Evolutionary conservation across 345 rosid genomes (phyloP).

Genomic region (Salix dunnii): DNA sequence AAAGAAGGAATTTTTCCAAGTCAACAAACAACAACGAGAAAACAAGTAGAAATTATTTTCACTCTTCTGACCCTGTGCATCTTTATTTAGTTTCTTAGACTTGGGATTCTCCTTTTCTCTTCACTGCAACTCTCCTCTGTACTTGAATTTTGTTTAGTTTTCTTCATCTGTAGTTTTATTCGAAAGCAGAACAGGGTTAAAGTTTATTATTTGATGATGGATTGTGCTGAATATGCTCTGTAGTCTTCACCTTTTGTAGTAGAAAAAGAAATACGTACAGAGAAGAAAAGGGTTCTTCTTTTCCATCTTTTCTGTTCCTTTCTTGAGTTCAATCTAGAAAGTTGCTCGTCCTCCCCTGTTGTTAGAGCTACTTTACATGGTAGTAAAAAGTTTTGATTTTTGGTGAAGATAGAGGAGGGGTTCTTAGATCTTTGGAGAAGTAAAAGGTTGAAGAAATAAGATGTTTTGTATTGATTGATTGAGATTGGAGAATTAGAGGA

Average conservation of each 20-base stretch:
- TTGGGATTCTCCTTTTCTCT: constrained; percentile 14
- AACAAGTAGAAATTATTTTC: constrained; percentile 28
- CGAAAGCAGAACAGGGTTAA: constrained; percentile 5
- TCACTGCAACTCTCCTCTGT: constrained; percentile 5
- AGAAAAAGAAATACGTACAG: constrained; percentile 4
- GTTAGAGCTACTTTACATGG: constrained; percentile 16
- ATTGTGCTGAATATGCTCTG: constrained; percentile 9
- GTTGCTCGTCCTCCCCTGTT: constrained; percentile 19
- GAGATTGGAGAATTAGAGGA: constrained; percentile 17
- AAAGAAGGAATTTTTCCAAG: constrained; percentile 16
- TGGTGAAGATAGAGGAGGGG: constrained; percentile 9
- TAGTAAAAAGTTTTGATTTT: constrained; percentile 24
- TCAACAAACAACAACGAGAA: constrained; percentile 59
- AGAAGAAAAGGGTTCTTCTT: constrained; percentile 1
- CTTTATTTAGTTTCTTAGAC: not conserved
- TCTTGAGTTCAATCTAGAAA: not conserved
- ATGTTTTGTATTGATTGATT: constrained; percentile 21
- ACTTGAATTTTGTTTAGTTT: constrained; percentile 17
- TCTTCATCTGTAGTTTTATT: constrained; percentile 10
- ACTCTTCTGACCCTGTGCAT: constrained; percentile 23
- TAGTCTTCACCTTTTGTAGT: not conserved
- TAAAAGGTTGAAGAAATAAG: constrained; percentile 13
- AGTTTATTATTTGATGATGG: constrained; percentile 1
- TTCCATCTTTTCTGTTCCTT: not conserved
- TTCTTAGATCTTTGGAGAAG: not conserved